Conservation (phyloP, 352 stramenopile genomes). For the Pelagophyceae sp. region DNA sequence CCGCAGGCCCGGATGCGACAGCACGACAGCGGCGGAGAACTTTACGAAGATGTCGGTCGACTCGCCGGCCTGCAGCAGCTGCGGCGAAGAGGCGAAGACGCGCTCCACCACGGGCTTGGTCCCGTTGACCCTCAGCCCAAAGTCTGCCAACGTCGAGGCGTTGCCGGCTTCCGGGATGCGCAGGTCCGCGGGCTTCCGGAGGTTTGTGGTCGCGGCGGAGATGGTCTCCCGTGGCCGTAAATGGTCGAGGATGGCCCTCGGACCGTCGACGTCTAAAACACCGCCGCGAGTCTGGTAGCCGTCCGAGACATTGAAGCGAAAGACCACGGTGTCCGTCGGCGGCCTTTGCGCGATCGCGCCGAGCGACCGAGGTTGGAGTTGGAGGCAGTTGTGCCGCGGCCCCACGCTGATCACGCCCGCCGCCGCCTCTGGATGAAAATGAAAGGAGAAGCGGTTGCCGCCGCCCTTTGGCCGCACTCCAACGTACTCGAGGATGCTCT, state of each 20-base stretch:
- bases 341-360: neutral
- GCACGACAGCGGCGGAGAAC: neutral
- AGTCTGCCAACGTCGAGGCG: neutral
- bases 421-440: slow-evolving; percentile 1
- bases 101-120: neutral
- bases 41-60: neutral
- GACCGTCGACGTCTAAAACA: neutral
- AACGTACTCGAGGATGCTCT: neutral
- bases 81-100: neutral
- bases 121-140: neutral
- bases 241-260: neutral
- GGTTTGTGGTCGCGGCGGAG: neutral
- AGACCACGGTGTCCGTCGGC: neutral
- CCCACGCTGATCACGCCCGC: neutral
- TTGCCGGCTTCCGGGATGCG: neutral
- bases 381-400: neutral
- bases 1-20: neutral
- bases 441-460: neutral
- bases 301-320: neutral
- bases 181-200: neutral
- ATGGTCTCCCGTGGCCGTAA: neutral
- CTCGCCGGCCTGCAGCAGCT: neutral
- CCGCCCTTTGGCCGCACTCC: neutral
- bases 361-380: neutral
- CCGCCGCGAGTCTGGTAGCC: neutral